Evolutionary conservation across 2,329 filamentous ascomycete genomes (phyloP), one percentile per base, ranked within the genome.

Genomic region (Trichophaea hybrida): DNA sequence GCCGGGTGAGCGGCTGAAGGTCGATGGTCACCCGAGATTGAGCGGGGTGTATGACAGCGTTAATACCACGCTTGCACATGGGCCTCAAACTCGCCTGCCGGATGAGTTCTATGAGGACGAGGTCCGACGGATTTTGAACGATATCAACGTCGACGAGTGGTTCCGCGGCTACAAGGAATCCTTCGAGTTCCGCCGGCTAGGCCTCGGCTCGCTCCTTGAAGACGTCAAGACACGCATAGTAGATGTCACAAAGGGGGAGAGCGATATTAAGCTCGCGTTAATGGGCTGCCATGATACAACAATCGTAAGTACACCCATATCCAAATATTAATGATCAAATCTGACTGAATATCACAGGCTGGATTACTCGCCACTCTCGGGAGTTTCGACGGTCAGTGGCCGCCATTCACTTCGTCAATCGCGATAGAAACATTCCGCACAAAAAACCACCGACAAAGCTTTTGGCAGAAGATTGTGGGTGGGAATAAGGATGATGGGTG

Each of bases 41-140:
- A 89, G 83, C 5, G 93, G 93, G 57, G 85, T 98, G 68, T 88
- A 94, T 85, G 93, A 98, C 73, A 93, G 88, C 0, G 80, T 97
- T 69, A 97, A 96, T 70, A 82, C 88, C 5, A 94, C 88, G 0
- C 76, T 86, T 10, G 91, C 90, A 1, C 93, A 97, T 70, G 88
- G 87, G 0, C 80, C 85, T 0, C 79, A 80, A 8, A 96, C 90
- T 0, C 82, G 78, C 50, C 78, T 97, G 2, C 93, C 93, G 0
- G 76, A 78, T 7, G 86, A 89, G 64, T 97, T 98, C 72, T 97
- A 97, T 72, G 88, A 96, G 69, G 70, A 77, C 15, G 84, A 83
- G 69, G 81, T 79, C 3, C 78, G 81, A 54, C 76, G 77, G 2
- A 85, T 89, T 62, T 80, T 93, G 59, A 81, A 86, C 59, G 76